phyloP scores from a whole-genome alignment of 805 yeast genomes.

The Lipomyces kockii region DNA sequence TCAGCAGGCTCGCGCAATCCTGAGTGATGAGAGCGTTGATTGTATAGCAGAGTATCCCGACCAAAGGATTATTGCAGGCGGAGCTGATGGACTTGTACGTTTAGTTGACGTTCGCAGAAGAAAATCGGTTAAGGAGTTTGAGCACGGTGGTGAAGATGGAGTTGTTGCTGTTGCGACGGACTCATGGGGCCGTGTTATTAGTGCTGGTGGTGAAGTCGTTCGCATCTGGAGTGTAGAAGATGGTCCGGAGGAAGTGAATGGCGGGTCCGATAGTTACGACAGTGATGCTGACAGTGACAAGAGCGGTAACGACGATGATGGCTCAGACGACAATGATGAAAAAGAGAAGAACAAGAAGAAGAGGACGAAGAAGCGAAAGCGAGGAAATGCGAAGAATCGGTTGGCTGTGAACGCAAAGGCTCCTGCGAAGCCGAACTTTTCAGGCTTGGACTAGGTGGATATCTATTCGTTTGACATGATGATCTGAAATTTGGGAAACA shows the following conservation, averaged over 20 bases:
- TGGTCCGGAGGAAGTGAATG: constrained; percentile 37
- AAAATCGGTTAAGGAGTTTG: constrained; percentile 64
- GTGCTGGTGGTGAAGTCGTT: constrained; percentile 82
- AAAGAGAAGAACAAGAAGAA: constrained; percentile 44
- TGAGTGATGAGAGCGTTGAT: constrained; percentile 76
- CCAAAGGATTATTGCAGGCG: constrained; percentile 53
- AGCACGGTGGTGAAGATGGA: constrained; percentile 74
- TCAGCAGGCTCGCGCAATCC: constrained; percentile 75
- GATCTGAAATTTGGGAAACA: not conserved
- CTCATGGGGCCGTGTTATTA: constrained; percentile 73
- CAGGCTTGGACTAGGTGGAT: constrained; percentile 16
- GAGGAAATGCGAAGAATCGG: constrained; percentile 39
- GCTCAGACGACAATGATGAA: constrained; percentile 58
- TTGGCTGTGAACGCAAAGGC: constrained; percentile 41
- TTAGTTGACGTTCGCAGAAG: constrained; percentile 70
- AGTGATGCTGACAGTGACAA: constrained; percentile 47
- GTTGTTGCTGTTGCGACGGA: constrained; percentile 79
- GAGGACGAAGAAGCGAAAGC: constrained; percentile 26
- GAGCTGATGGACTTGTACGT: constrained; percentile 73
- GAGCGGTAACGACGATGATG: constrained; percentile 40
- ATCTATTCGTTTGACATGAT: not conserved
- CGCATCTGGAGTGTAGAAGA: constrained; percentile 66
- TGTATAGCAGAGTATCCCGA: constrained; percentile 56
- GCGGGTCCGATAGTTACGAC: constrained; percentile 46
- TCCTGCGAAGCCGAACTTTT: constrained; percentile 10